Base-by-base conservation (phyloP, 129 eudicot species). In the Flaveria bidentis region DNA sequence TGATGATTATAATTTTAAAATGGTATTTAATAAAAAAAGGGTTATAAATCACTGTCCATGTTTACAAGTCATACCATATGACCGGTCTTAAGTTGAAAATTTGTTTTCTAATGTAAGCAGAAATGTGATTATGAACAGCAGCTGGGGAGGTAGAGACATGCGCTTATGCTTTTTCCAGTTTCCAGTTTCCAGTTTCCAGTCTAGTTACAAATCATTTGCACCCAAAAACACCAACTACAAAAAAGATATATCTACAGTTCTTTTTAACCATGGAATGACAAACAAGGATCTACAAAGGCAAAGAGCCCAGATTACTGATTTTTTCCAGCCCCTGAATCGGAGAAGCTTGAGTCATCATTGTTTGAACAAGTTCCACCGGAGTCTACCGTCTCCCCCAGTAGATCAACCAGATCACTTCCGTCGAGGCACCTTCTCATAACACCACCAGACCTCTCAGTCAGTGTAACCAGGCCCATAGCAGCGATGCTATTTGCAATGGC, bases 401-500 rank as follows among this genome's bases (percentile, higher is more conserved):
- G 67, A 60, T 60, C 67, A 60, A 60, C 67, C 67, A 60, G 67
- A 60, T 60, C 67, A 60, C 28, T n/a, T 11, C n/a, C 39, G 2
- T 60, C 67, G 3, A 60, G 41, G 67, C 67, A 60, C 67, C 67
- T 56, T 39, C 71, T 84, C 62, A 67, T 30, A 60, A 63, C 83
- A 46, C 80, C 81, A 10, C 47, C 33, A 0, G 85, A 64, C 67
- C 65, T 70, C 67, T 85, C 88, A 0, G 86, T 80, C 18, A 89
- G 58, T 3, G 87, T 81, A 57, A 80, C 86, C 82, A 88, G 22
- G 17, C 90, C 81, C 82, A 84, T 75, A 23, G 90, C 84, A 65
- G 91, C 85, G 61, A 92, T 77, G 73, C 84, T 81, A 74, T 26
- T 81, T 17, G 77, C 85, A 55, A 87, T 76, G 11, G 85, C 82